Evolutionary conservation across 2,329 filamentous ascomycete genomes (phyloP).

Genomic region (Plectosphaerella cucumerina): DNA sequence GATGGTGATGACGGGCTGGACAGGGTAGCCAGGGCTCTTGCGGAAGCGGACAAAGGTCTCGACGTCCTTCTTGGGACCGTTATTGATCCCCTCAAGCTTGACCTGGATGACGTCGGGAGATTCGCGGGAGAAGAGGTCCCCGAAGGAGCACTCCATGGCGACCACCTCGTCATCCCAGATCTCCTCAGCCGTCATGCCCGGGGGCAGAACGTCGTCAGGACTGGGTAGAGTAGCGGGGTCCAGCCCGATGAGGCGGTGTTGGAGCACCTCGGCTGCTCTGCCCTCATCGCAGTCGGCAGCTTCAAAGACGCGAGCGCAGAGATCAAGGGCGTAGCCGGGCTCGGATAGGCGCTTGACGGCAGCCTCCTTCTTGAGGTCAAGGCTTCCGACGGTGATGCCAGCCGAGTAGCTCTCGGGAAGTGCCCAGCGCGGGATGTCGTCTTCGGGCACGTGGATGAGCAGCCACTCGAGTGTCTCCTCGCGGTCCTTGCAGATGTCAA

Average conservation of each 20-base stretch:
- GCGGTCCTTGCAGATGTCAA: conserved; percentile 80
- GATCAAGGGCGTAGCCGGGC: conserved; percentile 79
- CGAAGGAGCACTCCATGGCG: conserved; percentile 82
- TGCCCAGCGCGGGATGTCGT: conserved; percentile 90
- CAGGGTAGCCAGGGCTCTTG: conserved; percentile 71
- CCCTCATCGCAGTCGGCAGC: conserved; percentile 68
- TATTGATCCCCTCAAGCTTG: conserved; percentile 53
- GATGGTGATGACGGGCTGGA: conserved; percentile 64
- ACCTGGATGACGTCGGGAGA: conserved; percentile 67
- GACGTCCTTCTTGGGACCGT: conserved; percentile 44
- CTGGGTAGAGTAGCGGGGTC: background rate
- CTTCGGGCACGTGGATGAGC: conserved; percentile 92
- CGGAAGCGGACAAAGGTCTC: conserved; percentile 62
- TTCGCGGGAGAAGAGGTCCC: conserved; percentile 61
- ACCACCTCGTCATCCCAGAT: conserved; percentile 83
- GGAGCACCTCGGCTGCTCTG: conserved; percentile 73
- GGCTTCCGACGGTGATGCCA: conserved; percentile 80
- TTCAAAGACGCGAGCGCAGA: conserved; percentile 76
- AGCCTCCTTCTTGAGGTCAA: conserved; percentile 74
- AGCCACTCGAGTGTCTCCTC: conserved; percentile 96
- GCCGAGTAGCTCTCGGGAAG: conserved; percentile 89
- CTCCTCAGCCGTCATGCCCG: conserved; percentile 44
- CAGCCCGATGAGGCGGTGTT: conserved; percentile 35
- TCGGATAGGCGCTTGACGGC: conserved; percentile 77
- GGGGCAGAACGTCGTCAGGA: conserved; percentile 8